Evolutionary conservation across 1,139 yeast species (phyloP).

Genomic region (Sugiyamaella paludigena): DNA sequence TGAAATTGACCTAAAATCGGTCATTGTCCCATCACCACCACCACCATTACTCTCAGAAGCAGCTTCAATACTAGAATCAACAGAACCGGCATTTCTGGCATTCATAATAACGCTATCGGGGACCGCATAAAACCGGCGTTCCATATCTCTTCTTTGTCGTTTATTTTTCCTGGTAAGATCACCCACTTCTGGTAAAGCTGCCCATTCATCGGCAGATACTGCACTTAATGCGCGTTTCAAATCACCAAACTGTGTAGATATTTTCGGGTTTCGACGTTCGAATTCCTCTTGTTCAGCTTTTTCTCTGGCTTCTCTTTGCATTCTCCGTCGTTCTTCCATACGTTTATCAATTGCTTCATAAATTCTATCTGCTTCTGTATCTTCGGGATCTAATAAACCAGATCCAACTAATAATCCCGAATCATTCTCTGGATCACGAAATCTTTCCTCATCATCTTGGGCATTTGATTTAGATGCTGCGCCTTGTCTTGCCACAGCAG

Average conservation of each 20-base stretch:
- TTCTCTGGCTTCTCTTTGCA: conserved; percentile 38
- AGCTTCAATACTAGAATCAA: conserved; percentile 40
- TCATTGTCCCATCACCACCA: conserved; percentile 31
- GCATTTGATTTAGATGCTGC: conserved; percentile 35
- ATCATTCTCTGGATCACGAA: conserved; percentile 43
- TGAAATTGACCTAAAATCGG: conserved; percentile 52
- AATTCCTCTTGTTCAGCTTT: conserved; percentile 30
- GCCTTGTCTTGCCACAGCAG: conserved; percentile 38
- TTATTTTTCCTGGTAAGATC: conserved; percentile 82
- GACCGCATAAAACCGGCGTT: conserved; percentile 73
- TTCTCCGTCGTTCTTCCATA: conserved; percentile 44
- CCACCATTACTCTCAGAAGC: conserved; percentile 19
- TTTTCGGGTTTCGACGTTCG: conserved; percentile 35
- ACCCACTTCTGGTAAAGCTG: conserved; percentile 78
- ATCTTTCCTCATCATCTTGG: conserved; percentile 38
- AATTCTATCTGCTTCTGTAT: conserved; percentile 74
- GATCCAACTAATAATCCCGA: conserved; percentile 38
- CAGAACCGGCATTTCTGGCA: conserved; percentile 39
- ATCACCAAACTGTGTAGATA: conserved; percentile 50
- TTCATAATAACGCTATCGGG: conserved; percentile 62
- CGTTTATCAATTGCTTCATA: conserved; percentile 64
- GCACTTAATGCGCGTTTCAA: conserved; percentile 60
- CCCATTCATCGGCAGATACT: conserved; percentile 76
- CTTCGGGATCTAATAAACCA: conserved; percentile 40
- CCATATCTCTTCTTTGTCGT: conserved; percentile 59